Base-by-base conservation (phyloP, 1,139 yeast genomes). In the Insectozyma bohioensis region DNA sequence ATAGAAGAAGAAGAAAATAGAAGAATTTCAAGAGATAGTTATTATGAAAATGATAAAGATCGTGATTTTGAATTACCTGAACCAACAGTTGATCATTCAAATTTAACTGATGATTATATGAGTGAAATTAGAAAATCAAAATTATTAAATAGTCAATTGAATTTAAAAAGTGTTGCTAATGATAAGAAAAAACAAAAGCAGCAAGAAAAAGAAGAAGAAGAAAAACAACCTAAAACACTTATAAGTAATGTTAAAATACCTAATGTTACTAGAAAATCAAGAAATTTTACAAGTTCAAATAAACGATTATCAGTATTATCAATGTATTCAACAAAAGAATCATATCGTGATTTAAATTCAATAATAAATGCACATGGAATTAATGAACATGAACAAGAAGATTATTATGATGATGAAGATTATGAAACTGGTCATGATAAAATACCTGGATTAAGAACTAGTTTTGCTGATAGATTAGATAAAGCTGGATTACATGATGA, bases 251-350 rank as follows among this genome's bases (percentile, higher is more conserved):
- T 82, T 25, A 70, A 68, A 37, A 77, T 82, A 39, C 90, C 90
- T 15, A 77, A 75, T 43, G 85, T 81, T 20, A 77, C 87, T 0
- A 73, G 87, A 54, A 77, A 78, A 48, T 80, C 86, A 3, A 70
- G 78, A 49, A 67, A 75, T 39, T 80, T 76, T 53, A 72, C 80
- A 26, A 71, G 71, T 35, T 75, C 80, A 3, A 78, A 77, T 51
- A 82, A 80, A 58, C 70, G 92, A 48, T 63, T 81, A 31, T 80
- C 87, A 13, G 84, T 82, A 8, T 57, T 83, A 33, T 80, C 88
- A 1, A 63, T 81, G 58, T 79, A 80, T 46, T 81, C 88, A 1
- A 78, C 88, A 3, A 79, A 72, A 42, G 78, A 72, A 35, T 79
- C 87, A 0, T 81, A 74, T 46, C 72, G 72, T 26, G 81, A 82